phyloP scores from a whole-genome alignment of 2,329 filamentous ascomycete genomes.

The Pseudocercospora musae region DNA sequence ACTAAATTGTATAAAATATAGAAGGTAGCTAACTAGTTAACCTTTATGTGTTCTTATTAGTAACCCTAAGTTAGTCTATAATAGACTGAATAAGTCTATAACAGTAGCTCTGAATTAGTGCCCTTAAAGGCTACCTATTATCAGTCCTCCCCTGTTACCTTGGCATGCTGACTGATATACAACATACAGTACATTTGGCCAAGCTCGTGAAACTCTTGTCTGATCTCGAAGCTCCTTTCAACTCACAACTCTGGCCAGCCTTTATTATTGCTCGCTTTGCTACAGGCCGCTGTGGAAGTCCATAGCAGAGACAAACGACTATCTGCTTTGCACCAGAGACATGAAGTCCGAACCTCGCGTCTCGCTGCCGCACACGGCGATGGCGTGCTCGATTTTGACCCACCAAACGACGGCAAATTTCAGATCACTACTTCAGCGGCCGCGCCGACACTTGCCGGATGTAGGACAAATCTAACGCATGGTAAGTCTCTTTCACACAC shows the following conservation, averaged over 20 bases:
- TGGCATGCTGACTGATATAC: no score
- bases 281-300: background rate
- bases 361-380: background rate
- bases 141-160: no score
- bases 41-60: no score
- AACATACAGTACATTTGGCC: no score
- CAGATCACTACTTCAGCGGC: background rate
- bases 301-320: background rate
- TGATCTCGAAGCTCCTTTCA: background rate
- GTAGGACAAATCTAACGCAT: background rate
- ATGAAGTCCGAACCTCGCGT: background rate
- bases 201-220: background rate
- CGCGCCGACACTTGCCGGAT: background rate
- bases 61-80: no score
- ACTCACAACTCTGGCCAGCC: background rate
- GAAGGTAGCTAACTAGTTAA: no score
- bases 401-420: background rate
- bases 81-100: no score
- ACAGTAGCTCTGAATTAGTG: no score
- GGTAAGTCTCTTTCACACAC: background rate
- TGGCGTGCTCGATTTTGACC: background rate
- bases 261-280: background rate
- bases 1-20: no score
- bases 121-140: no score
- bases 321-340: background rate